A percentile compares a stretch with the other conserved stretches of the same genome.
Conservation (phyloP, 2,329 filamentous ascomycete genomes). For the Cordyceps cicadae region DNA sequence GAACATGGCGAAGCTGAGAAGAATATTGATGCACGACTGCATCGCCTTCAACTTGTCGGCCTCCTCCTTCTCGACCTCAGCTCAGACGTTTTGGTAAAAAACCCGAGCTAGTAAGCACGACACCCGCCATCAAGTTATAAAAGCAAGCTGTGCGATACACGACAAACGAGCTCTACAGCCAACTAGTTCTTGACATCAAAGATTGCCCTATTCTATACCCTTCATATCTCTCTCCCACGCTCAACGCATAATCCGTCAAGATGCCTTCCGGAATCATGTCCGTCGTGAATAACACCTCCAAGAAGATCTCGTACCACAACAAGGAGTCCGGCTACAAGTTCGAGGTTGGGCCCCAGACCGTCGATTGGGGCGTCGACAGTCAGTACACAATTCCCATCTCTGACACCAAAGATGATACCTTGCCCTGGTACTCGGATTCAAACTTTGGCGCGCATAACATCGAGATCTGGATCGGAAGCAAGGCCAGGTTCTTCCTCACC, state of each 20-base stretch:
- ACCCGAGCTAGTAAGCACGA: neutral
- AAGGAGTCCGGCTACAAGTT: neutral
- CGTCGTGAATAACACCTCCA: neutral
- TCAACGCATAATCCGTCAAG: neutral
- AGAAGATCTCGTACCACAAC: neutral
- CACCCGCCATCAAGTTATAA: neutral
- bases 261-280: neutral
- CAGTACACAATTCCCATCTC: neutral
- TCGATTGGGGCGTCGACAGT: neutral
- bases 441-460: neutral
- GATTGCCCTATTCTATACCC: neutral
- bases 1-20: neutral
- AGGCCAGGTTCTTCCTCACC: neutral
- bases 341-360: neutral
- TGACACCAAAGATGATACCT: neutral
- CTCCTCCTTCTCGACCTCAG: neutral
- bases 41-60: neutral
- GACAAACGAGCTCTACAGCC: neutral
- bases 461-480: neutral
- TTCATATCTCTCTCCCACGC: neutral
- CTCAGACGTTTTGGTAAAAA: neutral
- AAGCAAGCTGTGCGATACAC: neutral
- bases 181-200: neutral
- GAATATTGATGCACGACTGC: neutral
- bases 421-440: neutral